Conservation (phyloP, 108 stramenopile species). For the Epithemia pelagica region DNA sequence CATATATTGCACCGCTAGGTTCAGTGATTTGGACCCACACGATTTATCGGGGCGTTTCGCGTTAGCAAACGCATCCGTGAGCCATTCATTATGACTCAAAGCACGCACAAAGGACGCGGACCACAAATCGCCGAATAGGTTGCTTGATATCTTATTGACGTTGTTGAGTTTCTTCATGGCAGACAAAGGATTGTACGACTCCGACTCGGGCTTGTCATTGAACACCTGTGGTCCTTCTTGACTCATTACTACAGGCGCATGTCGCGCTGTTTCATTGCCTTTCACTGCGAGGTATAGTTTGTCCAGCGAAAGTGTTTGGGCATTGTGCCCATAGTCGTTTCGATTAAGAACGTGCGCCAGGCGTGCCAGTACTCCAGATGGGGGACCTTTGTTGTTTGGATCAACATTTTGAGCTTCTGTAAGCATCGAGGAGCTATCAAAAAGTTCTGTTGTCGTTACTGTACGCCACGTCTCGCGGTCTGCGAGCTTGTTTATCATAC, state of each 20-base stretch:
- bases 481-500: conserved; percentile 16
- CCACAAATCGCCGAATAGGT: conserved; percentile 39
- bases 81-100: conserved; percentile 19
- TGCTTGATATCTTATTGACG: conserved; percentile 21
- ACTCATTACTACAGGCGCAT: neutral
- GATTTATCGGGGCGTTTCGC: neutral
- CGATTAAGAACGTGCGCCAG: conserved; percentile 18
- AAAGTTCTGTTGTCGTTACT: conserved; percentile 24
- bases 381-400: conserved; percentile 15
- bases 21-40: neutral
- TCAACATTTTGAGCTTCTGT: conserved; percentile 32
- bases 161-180: conserved; percentile 20
- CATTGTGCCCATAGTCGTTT: conserved; percentile 5
- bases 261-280: neutral
- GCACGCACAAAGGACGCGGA: conserved; percentile 22
- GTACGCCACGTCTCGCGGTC: conserved; percentile 13
- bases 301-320: neutral
- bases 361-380: conserved; percentile 30
- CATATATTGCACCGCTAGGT: neutral
- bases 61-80: conserved; percentile 15
- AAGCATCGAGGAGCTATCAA: conserved; percentile 48
- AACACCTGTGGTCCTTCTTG: neutral
- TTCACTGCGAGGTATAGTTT: conserved; percentile 1
- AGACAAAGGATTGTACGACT: neutral
- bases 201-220: conserved; percentile 5